Evolutionary conservation across 208 protist species (phyloP).

Genomic region (Herpetomonas samuelpessoai): DNA sequence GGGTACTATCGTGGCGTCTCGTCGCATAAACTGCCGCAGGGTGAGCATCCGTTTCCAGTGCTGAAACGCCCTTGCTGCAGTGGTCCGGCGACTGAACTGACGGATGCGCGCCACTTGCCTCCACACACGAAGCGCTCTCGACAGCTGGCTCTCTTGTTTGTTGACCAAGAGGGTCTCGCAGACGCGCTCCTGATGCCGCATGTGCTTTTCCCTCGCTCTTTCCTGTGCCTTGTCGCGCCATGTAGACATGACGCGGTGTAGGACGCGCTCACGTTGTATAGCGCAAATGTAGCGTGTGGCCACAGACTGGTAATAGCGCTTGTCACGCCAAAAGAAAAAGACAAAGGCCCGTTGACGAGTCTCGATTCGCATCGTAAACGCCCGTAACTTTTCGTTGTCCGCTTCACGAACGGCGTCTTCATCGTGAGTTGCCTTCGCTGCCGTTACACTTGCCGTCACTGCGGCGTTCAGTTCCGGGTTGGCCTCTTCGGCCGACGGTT

Average conservation of each 20-base stretch:
- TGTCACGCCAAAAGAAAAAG: conserved; percentile 23
- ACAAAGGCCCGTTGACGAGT: neutral
- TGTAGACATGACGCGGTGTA: conserved; percentile 13
- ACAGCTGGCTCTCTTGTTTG: neutral
- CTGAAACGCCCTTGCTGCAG: neutral
- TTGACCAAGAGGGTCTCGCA: conserved; percentile 22
- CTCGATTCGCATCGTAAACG: neutral
- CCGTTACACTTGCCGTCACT: no score
- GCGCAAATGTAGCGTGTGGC: conserved; percentile 14
- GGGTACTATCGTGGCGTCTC: no score
- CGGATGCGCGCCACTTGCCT: conserved; percentile 1
- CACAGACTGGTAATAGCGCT: conserved; percentile 30
- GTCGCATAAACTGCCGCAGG: neutral
- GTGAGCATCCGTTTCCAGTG: neutral
- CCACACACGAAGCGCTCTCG: conserved; percentile 9
- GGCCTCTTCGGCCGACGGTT: no score
- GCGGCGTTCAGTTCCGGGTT: no score
- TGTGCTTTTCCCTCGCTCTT: conserved; percentile 1
- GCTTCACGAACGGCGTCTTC: no score
- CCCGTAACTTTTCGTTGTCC: no score
- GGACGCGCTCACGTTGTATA: conserved; percentile 3
- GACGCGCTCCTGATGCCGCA: conserved; percentile 14
- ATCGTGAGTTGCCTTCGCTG: no score
- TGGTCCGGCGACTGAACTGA: neutral
- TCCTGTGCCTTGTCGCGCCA: conserved; percentile 21